Base-by-base conservation (phyloP, 345 rosid genomes). In the Xanthoceras sorbifolium region DNA sequence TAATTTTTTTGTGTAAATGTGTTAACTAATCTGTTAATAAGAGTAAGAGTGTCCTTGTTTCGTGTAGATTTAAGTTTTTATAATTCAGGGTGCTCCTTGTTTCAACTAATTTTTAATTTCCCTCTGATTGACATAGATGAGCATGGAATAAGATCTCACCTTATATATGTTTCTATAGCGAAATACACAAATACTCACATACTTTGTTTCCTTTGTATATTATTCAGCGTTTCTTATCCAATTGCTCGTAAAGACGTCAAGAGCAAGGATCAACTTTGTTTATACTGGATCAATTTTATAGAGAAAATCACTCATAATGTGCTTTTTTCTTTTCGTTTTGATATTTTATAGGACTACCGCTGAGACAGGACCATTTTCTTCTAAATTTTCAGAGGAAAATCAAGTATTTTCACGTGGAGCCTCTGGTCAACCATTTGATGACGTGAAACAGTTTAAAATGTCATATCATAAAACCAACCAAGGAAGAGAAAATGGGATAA, bases 361-460 rank as follows among this genome's bases (percentile, higher is more conserved):
- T 75, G 69, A 85, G 71, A 77, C 76, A 25, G 77, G 77, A 64
- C 74, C 87, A 9, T 9, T 65, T 29, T 71, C 73, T 68, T 69
- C 82, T 12, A 66, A 50, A 61, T n/a, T 69, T 74, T 77, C 76
- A 5, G 75, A 74, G 36, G 86, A 76, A 74, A 75, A 79, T 79
- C 79, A 36, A 54, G 79, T 65, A 55, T 79, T 80, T 2, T 82
- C 88, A 62, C 76, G 80, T 44, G 91, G 83, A 66, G 79, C 81
- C 57, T 73, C 87, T 50, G 31, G 64, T 34, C 73, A 71, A 70
- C 69, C 84, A 20, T 60, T 77, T 81, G 82, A 86, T 80, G 90
- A 81, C 68, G 86, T 77, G 81, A 90, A 89, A 79, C 85, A 86
- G 68, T 80, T 85, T 84, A 91, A 86, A 31, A 62, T 86, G 81